Conservation (phyloP, 2,329 filamentous ascomycete genomes). For the Colletotrichum sp. region DNA sequence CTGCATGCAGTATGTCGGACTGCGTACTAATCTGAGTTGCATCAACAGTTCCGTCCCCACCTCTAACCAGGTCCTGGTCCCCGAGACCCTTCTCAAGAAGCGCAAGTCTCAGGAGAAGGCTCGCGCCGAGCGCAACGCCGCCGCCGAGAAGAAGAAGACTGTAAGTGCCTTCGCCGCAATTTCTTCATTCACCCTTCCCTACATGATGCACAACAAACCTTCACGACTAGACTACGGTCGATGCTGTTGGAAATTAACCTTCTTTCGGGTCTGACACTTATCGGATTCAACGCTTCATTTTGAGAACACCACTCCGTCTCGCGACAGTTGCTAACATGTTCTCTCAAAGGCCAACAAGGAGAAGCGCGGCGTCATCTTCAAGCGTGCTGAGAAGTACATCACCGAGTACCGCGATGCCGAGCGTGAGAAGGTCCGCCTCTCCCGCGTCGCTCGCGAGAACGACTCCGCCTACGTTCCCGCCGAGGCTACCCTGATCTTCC, state of each 20-base stretch:
- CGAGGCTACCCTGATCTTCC: constrained; percentile 96
- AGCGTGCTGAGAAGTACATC: constrained; percentile 99
- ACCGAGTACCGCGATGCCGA: constrained; percentile 99
- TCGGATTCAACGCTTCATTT: constrained; percentile 32
- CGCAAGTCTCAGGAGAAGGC: constrained; percentile 99
- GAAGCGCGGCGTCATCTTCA: constrained; percentile 99
- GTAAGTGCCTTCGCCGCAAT: constrained; percentile 64
- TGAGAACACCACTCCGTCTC: constrained; percentile 15
- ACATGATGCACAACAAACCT: constrained; percentile 87
- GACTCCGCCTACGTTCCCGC: constrained; percentile 94
- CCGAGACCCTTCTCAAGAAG: constrained; percentile 99
- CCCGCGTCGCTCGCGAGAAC: constrained; percentile 87
- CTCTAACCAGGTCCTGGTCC: constrained; percentile 94
- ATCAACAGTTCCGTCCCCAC: constrained; percentile 83
- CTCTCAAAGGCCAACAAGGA: constrained; percentile 86
- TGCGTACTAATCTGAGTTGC: constrained; percentile 80
- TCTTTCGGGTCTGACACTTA: constrained; percentile 96
- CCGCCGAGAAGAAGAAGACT: constrained; percentile 86
- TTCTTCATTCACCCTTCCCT: constrained; percentile 12
- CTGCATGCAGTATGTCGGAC: constrained; percentile 64
- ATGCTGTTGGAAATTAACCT: constrained; percentile 98
- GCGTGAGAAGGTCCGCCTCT: constrained; percentile 96
- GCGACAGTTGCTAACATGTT: background rate
- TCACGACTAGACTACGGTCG: constrained; percentile 93
- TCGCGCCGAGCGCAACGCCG: constrained; percentile 83